Evolutionary conservation across 495 filamentous ascomycete genomes (phyloP).

Genomic region (Aspergillus ostianus): DNA sequence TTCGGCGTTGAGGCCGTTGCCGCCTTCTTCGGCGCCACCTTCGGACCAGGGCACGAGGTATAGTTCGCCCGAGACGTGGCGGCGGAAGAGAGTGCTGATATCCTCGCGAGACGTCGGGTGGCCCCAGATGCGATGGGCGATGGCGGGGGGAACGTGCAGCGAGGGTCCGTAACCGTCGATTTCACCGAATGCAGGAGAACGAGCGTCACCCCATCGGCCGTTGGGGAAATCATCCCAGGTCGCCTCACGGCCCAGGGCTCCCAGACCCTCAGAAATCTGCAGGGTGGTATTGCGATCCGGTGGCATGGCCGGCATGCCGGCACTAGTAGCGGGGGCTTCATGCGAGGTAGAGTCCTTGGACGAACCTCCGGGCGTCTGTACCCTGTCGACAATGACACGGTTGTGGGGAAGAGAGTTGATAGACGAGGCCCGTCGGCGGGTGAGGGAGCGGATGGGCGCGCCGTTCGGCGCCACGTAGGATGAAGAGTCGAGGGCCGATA

Average conservation of each 20-base stretch:
- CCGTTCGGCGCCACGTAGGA: constrained; percentile 38
- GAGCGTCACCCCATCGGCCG: constrained; percentile 92
- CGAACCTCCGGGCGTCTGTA: constrained; percentile 31
- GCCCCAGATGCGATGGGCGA: constrained; percentile 82
- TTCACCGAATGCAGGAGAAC: constrained; percentile 87
- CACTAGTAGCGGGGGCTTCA: constrained; percentile 57
- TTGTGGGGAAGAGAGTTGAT: constrained; percentile 67
- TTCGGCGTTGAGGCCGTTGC: constrained; percentile 62
- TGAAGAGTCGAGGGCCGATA: constrained; percentile 28
- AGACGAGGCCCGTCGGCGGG: constrained; percentile 49
- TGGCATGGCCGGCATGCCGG: constrained; percentile 36
- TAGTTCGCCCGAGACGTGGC: constrained; percentile 73
- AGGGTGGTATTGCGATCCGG: constrained; percentile 73
- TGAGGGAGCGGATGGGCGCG: constrained; percentile 25
- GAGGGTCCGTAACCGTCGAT: constrained; percentile 94
- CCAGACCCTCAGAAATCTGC: constrained; percentile 89
- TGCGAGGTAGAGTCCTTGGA: constrained; percentile 39
- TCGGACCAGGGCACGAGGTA: constrained; percentile 88
- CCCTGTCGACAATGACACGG: constrained; percentile 71
- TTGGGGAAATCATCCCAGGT: constrained; percentile 99
- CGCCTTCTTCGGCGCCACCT: constrained; percentile 61
- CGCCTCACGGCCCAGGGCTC: constrained; percentile 87
- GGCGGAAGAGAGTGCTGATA: constrained; percentile 74
- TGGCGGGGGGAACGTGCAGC: constrained; percentile 73
- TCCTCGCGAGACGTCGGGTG: constrained; percentile 64